Evolutionary conservation across 2,329 filamentous ascomycete species (phyloP), one percentile per base, ranked within the genome.

Genomic region (Cylindrodendrum hubeiense): DNA sequence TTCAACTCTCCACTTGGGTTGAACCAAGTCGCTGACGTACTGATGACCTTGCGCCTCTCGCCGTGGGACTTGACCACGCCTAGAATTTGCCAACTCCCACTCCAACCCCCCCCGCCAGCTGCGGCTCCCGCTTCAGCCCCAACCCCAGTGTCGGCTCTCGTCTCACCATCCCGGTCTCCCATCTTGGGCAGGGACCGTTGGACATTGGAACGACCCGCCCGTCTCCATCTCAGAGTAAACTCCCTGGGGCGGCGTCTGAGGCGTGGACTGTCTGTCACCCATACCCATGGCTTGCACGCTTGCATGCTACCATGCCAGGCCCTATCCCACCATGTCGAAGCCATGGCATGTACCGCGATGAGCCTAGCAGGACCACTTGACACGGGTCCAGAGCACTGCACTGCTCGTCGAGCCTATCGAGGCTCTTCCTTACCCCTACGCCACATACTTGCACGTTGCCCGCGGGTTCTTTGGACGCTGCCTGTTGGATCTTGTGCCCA

Each of bases 391-490:
- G 58, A 71, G 26, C 47, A 60, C 26, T 67, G 63, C 54, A 60
- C 68, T 70, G 58, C 65, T 50, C 65, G 68, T 66, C 55, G 63
- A 69, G 50, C 73, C 72, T 74, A 76, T 78, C 74, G 73, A 77
- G 76, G 69, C 70, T 74, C 71, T 67, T 68, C 70, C 55, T 68
- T 70, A 68, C 73, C 73, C 69, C 76, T 75, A 77, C 74, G 73
- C 73, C 71, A 70, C 72, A 73, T 63, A 60, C 67, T 70, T 72
- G 71, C 72, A 67, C 72, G 66, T 73, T 66, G 53, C 70, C 52
- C 67, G 67, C 50, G 62, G 69, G 69, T 71, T 68, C 72, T 69
- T 70, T 73, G 70, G 66, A 60, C 64, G 59, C 68, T 74, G 64
- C 64, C 67, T 67, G 50, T 67, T 57, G 65, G 66, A 70, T 71